Base-by-base conservation (phyloP, 164 flowering plant genomes). In the Warburgia ugandensis region DNA sequence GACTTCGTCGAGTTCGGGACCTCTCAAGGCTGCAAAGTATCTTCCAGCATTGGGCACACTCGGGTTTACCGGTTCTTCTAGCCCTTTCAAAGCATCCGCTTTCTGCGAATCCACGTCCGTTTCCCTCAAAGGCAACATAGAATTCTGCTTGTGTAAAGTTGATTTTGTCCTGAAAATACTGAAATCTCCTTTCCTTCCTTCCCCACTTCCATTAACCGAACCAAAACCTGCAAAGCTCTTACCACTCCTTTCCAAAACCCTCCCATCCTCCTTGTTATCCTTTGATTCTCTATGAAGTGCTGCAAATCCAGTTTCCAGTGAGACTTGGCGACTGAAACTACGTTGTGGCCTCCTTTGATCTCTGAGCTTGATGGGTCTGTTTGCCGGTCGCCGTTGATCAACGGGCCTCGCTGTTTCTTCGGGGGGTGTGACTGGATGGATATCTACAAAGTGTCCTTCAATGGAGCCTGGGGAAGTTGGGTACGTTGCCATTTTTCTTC, bases 1-100 rank as follows among this genome's bases (percentile, higher is more conserved):
- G 68, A 94, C 87, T 88, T 94, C 68, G 45, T 94, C 99, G 9
- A 94, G 73, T 61, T 94, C 97, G 43, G 99, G 84, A 25, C 97
- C 99, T 65, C 72, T 77, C 35, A 88, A 76, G 51, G 99, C 97
- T 49, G 97, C 94, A 61, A 84, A 94, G 76, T 88, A 88, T 66
- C 99, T 80, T 29, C 97, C 97, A 54, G 81, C 96, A 64, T 53
- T 53, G 90, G 89, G 62, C 52, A 88, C 86, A 55, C 80, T 83
- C 57, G n/a, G 36, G 21, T 82, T 65, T 4, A 55, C 68, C 38
- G 78, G 62, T 28, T 79, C 84, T 48, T 77, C 82, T 43, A 25
- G 9, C 19, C 46, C 70, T 32, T 43, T 66, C 4, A 44, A 31
- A 1, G n/a, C 54, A 40, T 72, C 75, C 27, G 51, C 42, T 27